These are phyloP conservation scores for Fusarium staphyleae DNA, from an alignment of 2,329 filamentous ascomycete species.

Conservation along the genomic window DNA sequence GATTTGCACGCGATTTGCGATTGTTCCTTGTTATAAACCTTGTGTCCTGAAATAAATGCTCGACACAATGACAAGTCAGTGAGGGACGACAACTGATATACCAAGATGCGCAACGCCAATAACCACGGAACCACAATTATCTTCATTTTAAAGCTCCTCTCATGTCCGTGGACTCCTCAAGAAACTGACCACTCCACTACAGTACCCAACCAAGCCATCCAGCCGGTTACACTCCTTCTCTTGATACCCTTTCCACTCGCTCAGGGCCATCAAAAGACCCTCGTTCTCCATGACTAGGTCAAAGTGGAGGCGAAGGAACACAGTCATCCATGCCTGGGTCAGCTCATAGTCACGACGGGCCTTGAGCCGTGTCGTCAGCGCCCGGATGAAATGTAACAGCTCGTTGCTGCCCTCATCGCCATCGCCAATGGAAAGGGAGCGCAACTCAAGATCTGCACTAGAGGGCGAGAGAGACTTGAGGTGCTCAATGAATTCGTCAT, in stretches of 20 bases:
- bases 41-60: neutral
- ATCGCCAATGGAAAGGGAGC: conserved; percentile 68
- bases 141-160: conserved; percentile 13
- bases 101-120: conserved; percentile 18
- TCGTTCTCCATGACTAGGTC: conserved; percentile 60
- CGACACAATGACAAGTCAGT: neutral
- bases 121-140: neutral
- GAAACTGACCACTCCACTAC: conserved; percentile 84
- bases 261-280: conserved; percentile 64
- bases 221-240: conserved; percentile 74
- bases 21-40: neutral
- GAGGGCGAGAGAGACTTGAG: conserved; percentile 84
- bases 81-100: conserved; percentile 8
- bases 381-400: conserved; percentile 79
- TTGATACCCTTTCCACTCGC: conserved; percentile 75
- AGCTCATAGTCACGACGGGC: conserved; percentile 87
- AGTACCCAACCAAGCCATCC: conserved; percentile 82
- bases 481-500: conserved; percentile 74
- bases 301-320: conserved; percentile 83
- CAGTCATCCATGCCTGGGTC: conserved; percentile 96
- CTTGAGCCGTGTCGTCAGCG: conserved; percentile 74
- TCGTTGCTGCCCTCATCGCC: conserved; percentile 67
- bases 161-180: conserved; percentile 69
- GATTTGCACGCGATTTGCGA: conserved; percentile 4
- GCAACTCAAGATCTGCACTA: conserved; percentile 88